Evolutionary conservation across 2,329 filamentous ascomycete genomes (phyloP), one percentile per base, ranked within the genome.

Genomic region (Exophiala calicioides): DNA sequence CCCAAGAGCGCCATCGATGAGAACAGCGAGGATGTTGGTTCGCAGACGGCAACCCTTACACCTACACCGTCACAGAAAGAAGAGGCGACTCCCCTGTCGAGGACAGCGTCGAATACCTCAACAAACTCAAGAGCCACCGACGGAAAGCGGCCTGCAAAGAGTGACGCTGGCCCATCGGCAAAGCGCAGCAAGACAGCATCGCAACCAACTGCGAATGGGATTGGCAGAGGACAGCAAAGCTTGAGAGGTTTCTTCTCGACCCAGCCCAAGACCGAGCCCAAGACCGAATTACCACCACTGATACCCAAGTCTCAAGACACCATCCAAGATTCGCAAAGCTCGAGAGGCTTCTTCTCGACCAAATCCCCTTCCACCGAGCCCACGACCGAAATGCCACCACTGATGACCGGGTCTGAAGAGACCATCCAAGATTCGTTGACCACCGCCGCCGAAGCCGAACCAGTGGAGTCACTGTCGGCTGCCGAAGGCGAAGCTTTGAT

Each of bases 291-390:
- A 5, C 30, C 52, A 21, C 38, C 44, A 19, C 23, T 24, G n/a
- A 44, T 44, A 39, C 37, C 40, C 23, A 24, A 10, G 4, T 2
- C 15, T 7, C 26, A n/a, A n/a, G 16, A 30, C 19, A 26, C 6
- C 12, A 8, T 15, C 16, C n/a, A 41, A 36, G 20, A 5, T 5
- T 13, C 24, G 24, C 71, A 76, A 56, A 89, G 81, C 24, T 70
- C 95, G 9, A 85, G 79, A 62, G 86, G 87, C 1, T 95, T 95
- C 70, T 93, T 95, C 70, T 84, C 83, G 55, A 76, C 83, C 1
- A 84, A 81, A 57, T 50, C 54, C 2, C 58, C 65, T n/a, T 46
- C 49, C 24, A 20, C 44, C 10, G 35, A 27, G 13, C 10, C 33
- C 13, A 16, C 37, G 13, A 24, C 34, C 5, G 45, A 37, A 16